Evolutionary conservation across 2,329 filamentous ascomycete species (phyloP).

Genomic region (Anisogramma anomala): DNA sequence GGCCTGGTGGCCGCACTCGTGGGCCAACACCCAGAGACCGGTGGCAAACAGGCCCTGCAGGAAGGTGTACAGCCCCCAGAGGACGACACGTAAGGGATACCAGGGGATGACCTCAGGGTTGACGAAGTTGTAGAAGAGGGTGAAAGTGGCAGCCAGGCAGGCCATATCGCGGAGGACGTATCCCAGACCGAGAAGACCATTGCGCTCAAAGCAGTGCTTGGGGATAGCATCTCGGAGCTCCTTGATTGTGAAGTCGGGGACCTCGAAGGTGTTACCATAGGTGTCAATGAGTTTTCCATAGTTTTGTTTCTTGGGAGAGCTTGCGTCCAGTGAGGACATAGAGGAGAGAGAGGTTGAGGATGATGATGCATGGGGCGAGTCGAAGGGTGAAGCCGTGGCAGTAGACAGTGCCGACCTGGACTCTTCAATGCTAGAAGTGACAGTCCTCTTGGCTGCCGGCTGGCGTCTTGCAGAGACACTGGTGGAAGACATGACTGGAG

Average conservation of each 20-base stretch:
- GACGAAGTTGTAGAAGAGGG: slow-evolving; percentile 77
- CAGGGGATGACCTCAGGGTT: slow-evolving; percentile 74
- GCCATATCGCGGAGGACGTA: slow-evolving; percentile 78
- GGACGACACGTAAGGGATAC: slow-evolving; percentile 49
- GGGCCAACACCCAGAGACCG: slow-evolving; percentile 89
- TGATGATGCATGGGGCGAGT: slow-evolving; percentile 50
- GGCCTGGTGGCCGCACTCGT: slow-evolving; percentile 95
- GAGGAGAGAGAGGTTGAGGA: slow-evolving; percentile 92
- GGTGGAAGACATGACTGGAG: slow-evolving; percentile 33
- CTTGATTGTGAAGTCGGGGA: slow-evolving; percentile 96
- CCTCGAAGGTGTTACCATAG: slow-evolving; percentile 86
- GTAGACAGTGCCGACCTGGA: slow-evolving; percentile 43
- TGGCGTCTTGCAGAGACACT: slow-evolving; percentile 28
- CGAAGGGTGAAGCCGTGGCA: slow-evolving; percentile 43
- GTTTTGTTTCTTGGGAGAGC: slow-evolving; percentile 22
- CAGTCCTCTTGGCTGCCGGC: slow-evolving; percentile 36
- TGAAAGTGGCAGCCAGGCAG: slow-evolving; percentile 66
- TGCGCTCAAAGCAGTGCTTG: slow-evolving; percentile 92
- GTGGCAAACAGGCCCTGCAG: slow-evolving; percentile 89
- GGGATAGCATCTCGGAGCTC: slow-evolving; percentile 94
- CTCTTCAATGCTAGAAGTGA: slow-evolving; percentile 28
- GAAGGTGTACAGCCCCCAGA: slow-evolving; percentile 59
- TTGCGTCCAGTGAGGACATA: slow-evolving; percentile 58
- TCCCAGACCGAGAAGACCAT: slow-evolving; percentile 57
- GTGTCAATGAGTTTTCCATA: slow-evolving; percentile 72